Conservation (phyloP, 2,329 filamentous ascomycete genomes). For the Hirsutella rhossiliensis region DNA sequence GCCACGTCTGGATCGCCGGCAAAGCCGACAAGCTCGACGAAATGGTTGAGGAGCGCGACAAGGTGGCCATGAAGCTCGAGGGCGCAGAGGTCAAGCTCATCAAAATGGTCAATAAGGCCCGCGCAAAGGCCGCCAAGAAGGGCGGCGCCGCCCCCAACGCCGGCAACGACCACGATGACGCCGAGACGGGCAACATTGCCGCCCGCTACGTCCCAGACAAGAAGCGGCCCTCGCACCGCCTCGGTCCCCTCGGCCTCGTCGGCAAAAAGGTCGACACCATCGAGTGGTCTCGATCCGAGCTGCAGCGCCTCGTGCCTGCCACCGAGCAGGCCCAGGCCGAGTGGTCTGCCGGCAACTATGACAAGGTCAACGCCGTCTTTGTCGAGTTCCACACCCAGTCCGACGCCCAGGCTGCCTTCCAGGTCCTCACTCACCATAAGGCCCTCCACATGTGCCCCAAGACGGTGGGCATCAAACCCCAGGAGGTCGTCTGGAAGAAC, state of each 20-base stretch:
- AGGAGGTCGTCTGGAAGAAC: conserved; percentile 79
- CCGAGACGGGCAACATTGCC: conserved; percentile 53
- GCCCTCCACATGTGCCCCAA: conserved; percentile 76
- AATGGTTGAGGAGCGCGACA: conserved; percentile 64
- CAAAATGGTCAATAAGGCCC: conserved; percentile 36
- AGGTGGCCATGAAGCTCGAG: conserved; percentile 67
- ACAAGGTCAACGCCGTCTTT: conserved; percentile 65
- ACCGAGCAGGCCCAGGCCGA: conserved; percentile 51
- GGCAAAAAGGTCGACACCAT: conserved; percentile 69
- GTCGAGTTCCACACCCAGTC: conserved; percentile 78
- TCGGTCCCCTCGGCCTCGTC: conserved; percentile 51
- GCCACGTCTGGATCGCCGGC: conserved; percentile 72
- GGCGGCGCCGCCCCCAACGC: conserved; percentile 14
- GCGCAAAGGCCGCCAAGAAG: conserved; percentile 22
- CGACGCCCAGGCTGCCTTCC: conserved; percentile 76
- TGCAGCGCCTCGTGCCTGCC: conserved; percentile 46
- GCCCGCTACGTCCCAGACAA: conserved; percentile 55
- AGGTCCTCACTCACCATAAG: conserved; percentile 70
- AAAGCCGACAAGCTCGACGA: conserved; percentile 65
- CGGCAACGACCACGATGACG: conserved; percentile 29
- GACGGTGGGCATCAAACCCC: conserved; percentile 68
- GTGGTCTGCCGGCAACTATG: conserved; percentile 51
- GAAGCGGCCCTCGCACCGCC: conserved; percentile 58
- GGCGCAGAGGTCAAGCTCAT: conserved; percentile 73
- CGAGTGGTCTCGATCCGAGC: conserved; percentile 58